Percentiles rank a stretch among this genome's conserved stretches.
These are phyloP conservation scores for Hyparrhenia diplandra DNA, from an alignment of 176 grass and related monocot genomes.

Conservation along the genomic window DNA sequence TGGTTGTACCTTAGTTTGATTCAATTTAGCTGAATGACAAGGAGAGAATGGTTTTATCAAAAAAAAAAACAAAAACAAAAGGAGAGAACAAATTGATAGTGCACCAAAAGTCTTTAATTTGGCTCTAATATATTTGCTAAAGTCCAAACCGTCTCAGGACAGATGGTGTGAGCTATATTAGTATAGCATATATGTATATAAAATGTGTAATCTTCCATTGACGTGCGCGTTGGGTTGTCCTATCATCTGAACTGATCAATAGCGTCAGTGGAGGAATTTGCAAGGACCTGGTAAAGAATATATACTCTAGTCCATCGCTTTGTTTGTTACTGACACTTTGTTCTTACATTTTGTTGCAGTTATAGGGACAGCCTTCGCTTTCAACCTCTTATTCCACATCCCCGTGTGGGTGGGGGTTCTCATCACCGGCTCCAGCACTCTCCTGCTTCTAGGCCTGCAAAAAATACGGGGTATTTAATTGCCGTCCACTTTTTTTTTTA, in stretches of 20 bases:
- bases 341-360: conserved; percentile 46
- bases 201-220: background rate
- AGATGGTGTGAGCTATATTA: background rate
- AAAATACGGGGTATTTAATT: conserved; percentile 69
- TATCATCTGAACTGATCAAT: background rate
- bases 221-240: background rate
- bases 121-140: background rate
- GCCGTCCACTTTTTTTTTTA: background rate
- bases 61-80: too few relatives aligned
- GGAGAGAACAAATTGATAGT: too few relatives aligned
- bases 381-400: conserved; percentile 84
- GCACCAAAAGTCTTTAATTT: background rate
- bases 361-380: conserved; percentile 77
- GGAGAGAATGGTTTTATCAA: background rate
- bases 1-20: background rate
- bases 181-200: background rate
- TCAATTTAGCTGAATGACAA: background rate
- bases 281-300: background rate
- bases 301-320: background rate
- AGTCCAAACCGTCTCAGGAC: background rate
- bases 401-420: conserved; percentile 87
- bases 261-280: background rate
- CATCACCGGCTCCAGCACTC: conserved; percentile 83
- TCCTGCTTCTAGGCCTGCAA: conserved; percentile 73
- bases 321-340: background rate